phyloP scores from a whole-genome alignment of 208 protist species.

The Wallacemonas sp. region DNA sequence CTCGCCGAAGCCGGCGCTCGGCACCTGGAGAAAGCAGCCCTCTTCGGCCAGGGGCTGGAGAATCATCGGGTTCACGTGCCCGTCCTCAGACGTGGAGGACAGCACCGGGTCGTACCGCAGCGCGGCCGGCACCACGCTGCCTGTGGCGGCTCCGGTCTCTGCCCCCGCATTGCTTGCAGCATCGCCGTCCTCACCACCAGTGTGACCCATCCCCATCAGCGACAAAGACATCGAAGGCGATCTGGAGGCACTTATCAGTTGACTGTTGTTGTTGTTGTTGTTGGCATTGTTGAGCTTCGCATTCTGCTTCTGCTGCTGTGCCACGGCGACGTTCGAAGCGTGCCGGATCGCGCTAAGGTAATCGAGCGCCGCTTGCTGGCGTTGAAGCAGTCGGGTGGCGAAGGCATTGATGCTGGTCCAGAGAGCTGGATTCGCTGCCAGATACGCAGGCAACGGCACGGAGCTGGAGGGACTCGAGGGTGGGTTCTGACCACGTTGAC shows the following conservation, averaged over 20 bases:
- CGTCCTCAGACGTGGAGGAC: conserved; percentile 8
- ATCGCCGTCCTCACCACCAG: not conserved
- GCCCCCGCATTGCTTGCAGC: not conserved
- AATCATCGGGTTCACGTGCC: conserved; percentile 32
- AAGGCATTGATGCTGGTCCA: conserved; percentile 6
- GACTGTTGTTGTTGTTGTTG: no score
- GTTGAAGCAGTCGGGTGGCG: not conserved
- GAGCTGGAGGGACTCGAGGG: not conserved
- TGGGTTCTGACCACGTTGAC: no score
- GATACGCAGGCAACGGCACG: not conserved
- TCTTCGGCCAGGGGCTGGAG: conserved; percentile 45
- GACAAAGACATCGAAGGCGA: not conserved
- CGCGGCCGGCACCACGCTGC: not conserved
- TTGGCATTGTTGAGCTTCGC: not conserved
- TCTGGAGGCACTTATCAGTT: not conserved
- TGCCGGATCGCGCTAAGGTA: not conserved
- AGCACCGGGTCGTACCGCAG: conserved; percentile 6
- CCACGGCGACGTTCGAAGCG: conserved; percentile 2
- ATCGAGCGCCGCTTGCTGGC: conserved; percentile 3
- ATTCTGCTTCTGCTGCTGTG: not conserved
- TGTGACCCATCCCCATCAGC: not conserved
- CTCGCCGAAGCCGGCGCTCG: conserved; percentile 36
- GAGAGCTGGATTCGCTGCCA: not conserved
- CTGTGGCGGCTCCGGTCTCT: no score
- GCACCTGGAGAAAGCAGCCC: conserved; percentile 69